These are phyloP conservation scores for Apiospora marii DNA, from an alignment of 2,329 filamentous ascomycete species.

Conservation along the genomic window DNA sequence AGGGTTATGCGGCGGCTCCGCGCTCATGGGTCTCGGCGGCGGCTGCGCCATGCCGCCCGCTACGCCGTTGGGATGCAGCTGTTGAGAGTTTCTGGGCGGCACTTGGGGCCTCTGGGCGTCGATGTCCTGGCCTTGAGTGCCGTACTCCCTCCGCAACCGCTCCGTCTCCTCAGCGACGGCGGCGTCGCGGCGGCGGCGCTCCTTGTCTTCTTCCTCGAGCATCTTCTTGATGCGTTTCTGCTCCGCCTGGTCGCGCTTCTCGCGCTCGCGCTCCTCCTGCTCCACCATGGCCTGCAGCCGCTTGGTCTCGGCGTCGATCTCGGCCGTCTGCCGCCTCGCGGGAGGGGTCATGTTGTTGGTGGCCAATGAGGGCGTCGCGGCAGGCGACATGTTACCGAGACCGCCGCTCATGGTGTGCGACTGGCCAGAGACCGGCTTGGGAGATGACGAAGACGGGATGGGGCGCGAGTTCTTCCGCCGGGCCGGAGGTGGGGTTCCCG, in stretches of 20 bases:
- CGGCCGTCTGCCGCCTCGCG: conserved; percentile 35
- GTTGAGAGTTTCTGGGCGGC: conserved; percentile 40
- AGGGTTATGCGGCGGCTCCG: conserved; percentile 46
- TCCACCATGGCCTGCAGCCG: conserved; percentile 68
- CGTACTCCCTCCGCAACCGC: conserved; percentile 74
- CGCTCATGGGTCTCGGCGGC: conserved; percentile 58
- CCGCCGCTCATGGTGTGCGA: conserved; percentile 51
- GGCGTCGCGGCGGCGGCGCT: conserved; percentile 62
- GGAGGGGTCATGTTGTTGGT: conserved; percentile 31
- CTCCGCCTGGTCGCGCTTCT: conserved; percentile 62
- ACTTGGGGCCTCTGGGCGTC: conserved; percentile 40
- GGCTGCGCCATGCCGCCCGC: conserved; percentile 26
- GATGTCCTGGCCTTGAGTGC: conserved; percentile 59
- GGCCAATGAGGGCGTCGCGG: conserved; percentile 43
- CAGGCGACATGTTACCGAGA: conserved; percentile 51
- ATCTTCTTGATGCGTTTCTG: conserved; percentile 68
- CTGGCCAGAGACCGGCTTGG: conserved; percentile 34
- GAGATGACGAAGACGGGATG: conserved; percentile 35
- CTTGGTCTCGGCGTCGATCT: conserved; percentile 79
- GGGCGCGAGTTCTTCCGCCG: conserved; percentile 56
- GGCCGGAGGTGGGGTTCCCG: conserved; percentile 31
- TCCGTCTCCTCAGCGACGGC: conserved; percentile 84
- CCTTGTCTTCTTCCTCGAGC: conserved; percentile 71
- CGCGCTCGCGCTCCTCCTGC: conserved; percentile 62
- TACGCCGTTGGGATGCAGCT: conserved; percentile 39